Evolutionary conservation across 2,329 filamentous ascomycete species (phyloP).

Genomic region (Fusarium armeniacum): DNA sequence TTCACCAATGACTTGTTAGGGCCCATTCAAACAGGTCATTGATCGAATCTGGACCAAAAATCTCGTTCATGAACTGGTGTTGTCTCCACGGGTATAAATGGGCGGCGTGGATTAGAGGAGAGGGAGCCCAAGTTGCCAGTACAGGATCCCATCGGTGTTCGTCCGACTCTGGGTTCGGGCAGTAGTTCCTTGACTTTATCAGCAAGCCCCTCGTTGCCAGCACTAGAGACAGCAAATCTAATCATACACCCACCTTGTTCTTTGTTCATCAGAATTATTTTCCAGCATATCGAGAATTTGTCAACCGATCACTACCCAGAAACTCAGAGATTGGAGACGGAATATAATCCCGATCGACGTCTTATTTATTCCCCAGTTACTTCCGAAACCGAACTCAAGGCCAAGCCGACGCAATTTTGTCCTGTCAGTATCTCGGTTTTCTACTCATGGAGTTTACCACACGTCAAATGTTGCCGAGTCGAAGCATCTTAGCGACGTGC

Average conservation of each 20-base stretch:
- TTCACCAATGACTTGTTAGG: constrained; percentile 1
- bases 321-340: background rate
- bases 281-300: background rate
- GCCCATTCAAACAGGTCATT: background rate
- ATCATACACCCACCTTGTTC: background rate
- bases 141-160: too few species aligned
- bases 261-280: background rate
- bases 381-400: background rate
- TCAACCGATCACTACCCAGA: background rate
- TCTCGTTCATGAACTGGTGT: too few species aligned
- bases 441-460: constrained; percentile 23
- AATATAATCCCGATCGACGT: rapidly evolving
- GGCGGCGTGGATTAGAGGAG: too few species aligned
- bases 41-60: too few species aligned
- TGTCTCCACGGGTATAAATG: too few species aligned
- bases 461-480: background rate
- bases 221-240: too few species aligned
- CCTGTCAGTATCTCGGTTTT: background rate
- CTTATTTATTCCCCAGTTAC: too few species aligned
- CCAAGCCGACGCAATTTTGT: background rate
- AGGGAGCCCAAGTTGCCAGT: too few species aligned
- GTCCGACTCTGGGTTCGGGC: too few species aligned
- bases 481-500: background rate
- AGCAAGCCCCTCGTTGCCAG: too few species aligned
- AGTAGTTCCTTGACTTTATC: too few species aligned